Base-by-base conservation (phyloP, 495 filamentous ascomycete genomes). In the Aspergillus nanangensis region DNA sequence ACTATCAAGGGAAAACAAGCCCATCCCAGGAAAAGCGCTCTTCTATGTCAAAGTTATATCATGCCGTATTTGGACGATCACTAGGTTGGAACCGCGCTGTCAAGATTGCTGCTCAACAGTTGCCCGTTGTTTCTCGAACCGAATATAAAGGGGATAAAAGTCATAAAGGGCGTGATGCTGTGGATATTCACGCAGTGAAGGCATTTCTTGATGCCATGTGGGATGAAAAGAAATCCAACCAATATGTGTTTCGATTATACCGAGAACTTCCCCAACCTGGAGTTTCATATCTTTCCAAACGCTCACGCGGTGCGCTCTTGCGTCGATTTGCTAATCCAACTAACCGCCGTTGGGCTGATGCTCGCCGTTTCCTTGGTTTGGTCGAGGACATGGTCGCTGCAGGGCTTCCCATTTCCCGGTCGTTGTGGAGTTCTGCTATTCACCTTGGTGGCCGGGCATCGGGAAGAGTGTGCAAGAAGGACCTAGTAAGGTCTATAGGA, bases 371-470 rank as follows among this genome's bases (percentile, higher is more conserved):
- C 60, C 80, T 96, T 34, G 80, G 82, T 3, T 69, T 96, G 24
- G 67, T 96, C 13, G 85, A 90, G 41, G 92, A 98, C 59, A 83
- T 91, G 72, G 81, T 88, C 59, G 62, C 71, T 21, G 70, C 78
- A 23, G 72, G 75, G 9, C 75, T 94, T 14, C 74, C 82, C 3
- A 57, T 96, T 41, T 82, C 72, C 2, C 62, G 59, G 5, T 56
- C 70, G 1, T 78, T 96, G 59, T 98, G 90, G 90, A 93, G 83
- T 36, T 81, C 75, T 25, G 90, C 90, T 19, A 83, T 96, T 19
- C 77, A 84, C 14, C 88, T 93, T 51, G 83, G 83, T 19, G 81
- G 82, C 23, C 82, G 83, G 34, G 86, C 85, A 50, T 80, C 84
- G 32, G 71, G 76, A n/a, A 71, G 52, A 15, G 76, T 86, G 8